Evolutionary conservation across 345 rosid species (phyloP).

Genomic region (Dipteronia dyeriana): DNA sequence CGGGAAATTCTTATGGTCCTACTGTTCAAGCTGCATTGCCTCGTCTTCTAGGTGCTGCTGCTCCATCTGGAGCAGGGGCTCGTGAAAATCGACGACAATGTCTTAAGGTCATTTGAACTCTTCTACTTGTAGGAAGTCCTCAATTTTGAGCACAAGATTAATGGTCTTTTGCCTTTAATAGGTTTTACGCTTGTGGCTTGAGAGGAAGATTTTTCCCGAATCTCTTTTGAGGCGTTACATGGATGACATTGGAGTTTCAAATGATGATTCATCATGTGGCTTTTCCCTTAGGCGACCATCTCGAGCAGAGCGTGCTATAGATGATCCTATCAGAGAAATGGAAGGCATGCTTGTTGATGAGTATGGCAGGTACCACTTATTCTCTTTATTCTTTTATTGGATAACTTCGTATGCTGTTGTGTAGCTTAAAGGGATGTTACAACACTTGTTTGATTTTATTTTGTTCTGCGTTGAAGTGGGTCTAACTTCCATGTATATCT

Average conservation of each 20-base stretch:
- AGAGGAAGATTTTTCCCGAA: slow-evolving; percentile 86
- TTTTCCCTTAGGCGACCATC: slow-evolving; percentile 79
- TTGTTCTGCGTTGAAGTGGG: background rate
- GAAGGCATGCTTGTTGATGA: slow-evolving; percentile 99
- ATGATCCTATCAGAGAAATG: slow-evolving; percentile 97
- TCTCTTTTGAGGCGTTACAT: slow-evolving; percentile 70
- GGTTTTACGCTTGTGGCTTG: slow-evolving; percentile 93
- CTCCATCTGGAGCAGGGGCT: slow-evolving; percentile 79
- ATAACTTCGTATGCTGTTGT: background rate
- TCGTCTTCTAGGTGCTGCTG: slow-evolving; percentile 94
- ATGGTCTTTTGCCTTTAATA: slow-evolving; percentile 34
- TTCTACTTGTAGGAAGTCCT: slow-evolving; percentile 6
- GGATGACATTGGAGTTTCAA: slow-evolving; percentile 80
- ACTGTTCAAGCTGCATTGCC: slow-evolving; percentile 88
- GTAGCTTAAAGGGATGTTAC: background rate
- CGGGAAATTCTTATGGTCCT: slow-evolving; percentile 85
- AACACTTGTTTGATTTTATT: background rate
- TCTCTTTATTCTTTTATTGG: background rate
- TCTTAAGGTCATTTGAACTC: slow-evolving; percentile 62
- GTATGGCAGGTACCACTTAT: slow-evolving; percentile 82
- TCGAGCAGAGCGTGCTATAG: slow-evolving; percentile 85
- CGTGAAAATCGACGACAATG: slow-evolving; percentile 98
- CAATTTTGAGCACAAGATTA: slow-evolving; percentile 18
- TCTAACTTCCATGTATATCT: slow-evolving; percentile 16
- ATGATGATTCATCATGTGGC: slow-evolving; percentile 62